These are phyloP conservation scores for Entoloma clypeatum DNA, from an alignment of 1,284 basidiomycete genomes.

Conservation along the genomic window DNA sequence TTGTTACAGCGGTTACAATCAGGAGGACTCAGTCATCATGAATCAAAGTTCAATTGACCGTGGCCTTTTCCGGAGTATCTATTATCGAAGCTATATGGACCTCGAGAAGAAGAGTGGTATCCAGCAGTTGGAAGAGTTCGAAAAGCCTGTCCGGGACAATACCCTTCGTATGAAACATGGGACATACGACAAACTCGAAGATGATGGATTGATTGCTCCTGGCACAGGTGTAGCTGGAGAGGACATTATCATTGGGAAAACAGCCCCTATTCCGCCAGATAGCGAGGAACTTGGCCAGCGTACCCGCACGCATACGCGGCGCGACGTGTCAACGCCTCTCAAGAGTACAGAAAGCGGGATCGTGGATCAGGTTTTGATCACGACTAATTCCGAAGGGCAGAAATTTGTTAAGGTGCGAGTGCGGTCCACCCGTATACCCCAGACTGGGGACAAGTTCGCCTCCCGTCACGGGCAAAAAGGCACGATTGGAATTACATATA, in stretches of 20 bases:
- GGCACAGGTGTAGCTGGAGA: slow-evolving; percentile 95
- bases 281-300: slow-evolving; percentile 97
- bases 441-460: slow-evolving; percentile 99
- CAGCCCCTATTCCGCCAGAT: slow-evolving; percentile 94
- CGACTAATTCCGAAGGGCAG: slow-evolving; percentile 92
- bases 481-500: slow-evolving; percentile 98
- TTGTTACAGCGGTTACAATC: slow-evolving; percentile 99
- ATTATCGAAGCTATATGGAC: slow-evolving; percentile 98
- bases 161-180: slow-evolving; percentile 98
- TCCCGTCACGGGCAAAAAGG: slow-evolving; percentile 99
- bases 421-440: slow-evolving; percentile 91
- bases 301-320: slow-evolving; percentile 83
- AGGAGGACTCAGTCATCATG: slow-evolving; percentile 99
- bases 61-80: slow-evolving; percentile 97
- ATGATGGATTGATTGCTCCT: slow-evolving; percentile 93
- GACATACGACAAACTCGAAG: slow-evolving; percentile 97
- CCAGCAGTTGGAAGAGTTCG: slow-evolving; percentile 92
- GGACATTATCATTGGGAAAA: slow-evolving; percentile 99
- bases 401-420: slow-evolving; percentile 99
- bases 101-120: slow-evolving; percentile 97
- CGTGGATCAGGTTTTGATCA: slow-evolving; percentile 96
- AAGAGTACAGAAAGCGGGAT: slow-evolving; percentile 98
- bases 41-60: slow-evolving; percentile 99
- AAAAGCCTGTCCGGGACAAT: slow-evolving; percentile 92
- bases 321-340: slow-evolving; percentile 95